Base-by-base conservation (phyloP, 352 stramenopile species). In the Globisporangium perplexum region DNA sequence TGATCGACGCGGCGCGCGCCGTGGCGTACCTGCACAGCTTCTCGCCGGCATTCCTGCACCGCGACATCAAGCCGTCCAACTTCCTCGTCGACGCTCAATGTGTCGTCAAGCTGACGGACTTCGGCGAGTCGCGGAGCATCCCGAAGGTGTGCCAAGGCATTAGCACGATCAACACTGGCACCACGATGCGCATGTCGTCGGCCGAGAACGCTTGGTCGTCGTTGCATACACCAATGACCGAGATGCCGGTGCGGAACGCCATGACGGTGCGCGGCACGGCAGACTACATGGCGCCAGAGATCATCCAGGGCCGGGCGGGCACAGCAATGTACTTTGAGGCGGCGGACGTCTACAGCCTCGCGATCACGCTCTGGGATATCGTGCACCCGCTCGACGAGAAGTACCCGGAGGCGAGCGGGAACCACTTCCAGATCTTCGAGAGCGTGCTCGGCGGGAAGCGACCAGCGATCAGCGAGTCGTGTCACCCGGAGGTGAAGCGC, bases 301-400 rank as follows among this genome's bases (percentile, higher is more conserved):
- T 93, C 51, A 88, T 93, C 52, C 74, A 89, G 7, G 76, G 78
- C 22, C 71, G 72, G 23, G 68, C 59, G 3, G 79, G 75, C 0
- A 10, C 73, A 2, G 75, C 72, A 3, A 24, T 45, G 15, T 94
- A 92, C 53, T 74, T 55, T 17, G 74, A 91, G 46, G 72, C 74
- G 30, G 79, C 82, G 0, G 83, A 92, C 42, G 66, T 93, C 33
- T 93, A 89, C 56, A 74, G 72, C 20, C 55, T 93, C n/a, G 81
- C 63, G 17, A 81, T 92, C 45, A 90, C 79, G 17, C 73, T 93
- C 56, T 92, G 81, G 77, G 76, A 92, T 35, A 70, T 93, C n/a
- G 38, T 86, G 5, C 50, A 86, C 50, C 78, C 78, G 6, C 59
- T 67, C 0, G 43, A 24, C 5, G 74, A 77, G 20, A 86, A 85